A percentile compares a stretch with the other conserved stretches of the same genome.
Evolutionary conservation across 129 eudicot genomes (phyloP).

Genomic region (Centrapalus pauciflorus): DNA sequence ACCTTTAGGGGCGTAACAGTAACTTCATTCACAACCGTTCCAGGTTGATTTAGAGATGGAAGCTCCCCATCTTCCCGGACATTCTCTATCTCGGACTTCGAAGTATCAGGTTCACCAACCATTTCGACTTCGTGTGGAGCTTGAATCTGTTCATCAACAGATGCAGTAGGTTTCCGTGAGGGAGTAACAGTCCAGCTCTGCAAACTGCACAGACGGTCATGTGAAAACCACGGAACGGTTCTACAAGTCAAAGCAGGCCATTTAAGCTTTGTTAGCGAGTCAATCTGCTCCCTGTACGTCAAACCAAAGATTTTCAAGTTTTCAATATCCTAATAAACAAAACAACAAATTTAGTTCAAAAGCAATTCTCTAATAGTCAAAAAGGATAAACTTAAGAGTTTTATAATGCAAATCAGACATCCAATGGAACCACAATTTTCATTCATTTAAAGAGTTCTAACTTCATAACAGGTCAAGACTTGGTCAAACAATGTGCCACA

Average conservation of each 20-base stretch:
- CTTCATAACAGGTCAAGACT: slow-evolving; percentile 14
- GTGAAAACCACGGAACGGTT: slow-evolving; percentile 86
- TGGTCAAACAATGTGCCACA: slow-evolving; percentile 8
- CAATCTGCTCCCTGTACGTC: slow-evolving; percentile 89
- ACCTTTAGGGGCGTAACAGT: slow-evolving; percentile 42
- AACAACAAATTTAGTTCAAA: not conserved
- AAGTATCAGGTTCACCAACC: slow-evolving; percentile 35
- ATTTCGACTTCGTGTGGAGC: slow-evolving; percentile 28
- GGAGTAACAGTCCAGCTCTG: slow-evolving; percentile 52
- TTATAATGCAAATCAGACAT: not conserved
- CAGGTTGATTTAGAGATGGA: slow-evolving; percentile 50
- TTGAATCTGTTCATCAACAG: slow-evolving; percentile 46
- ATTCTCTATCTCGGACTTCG: slow-evolving; percentile 52
- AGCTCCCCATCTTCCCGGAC: slow-evolving; percentile 93
- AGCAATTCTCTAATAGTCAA: not conserved
- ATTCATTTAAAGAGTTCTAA: slow-evolving; percentile 13
- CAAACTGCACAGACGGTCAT: slow-evolving; percentile 58
- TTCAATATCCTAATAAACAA: slow-evolving; percentile 20
- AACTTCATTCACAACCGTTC: slow-evolving; percentile 28
- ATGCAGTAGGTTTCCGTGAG: slow-evolving; percentile 21
- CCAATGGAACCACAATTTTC: slow-evolving; percentile 6
- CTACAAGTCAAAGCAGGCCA: slow-evolving; percentile 76
- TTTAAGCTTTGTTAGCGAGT: slow-evolving; percentile 61
- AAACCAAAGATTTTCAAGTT: slow-evolving; percentile 46
- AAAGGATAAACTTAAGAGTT: not conserved